Conservation (phyloP, 208 protist species). For the Acanthamoeba castellanii region DNA sequence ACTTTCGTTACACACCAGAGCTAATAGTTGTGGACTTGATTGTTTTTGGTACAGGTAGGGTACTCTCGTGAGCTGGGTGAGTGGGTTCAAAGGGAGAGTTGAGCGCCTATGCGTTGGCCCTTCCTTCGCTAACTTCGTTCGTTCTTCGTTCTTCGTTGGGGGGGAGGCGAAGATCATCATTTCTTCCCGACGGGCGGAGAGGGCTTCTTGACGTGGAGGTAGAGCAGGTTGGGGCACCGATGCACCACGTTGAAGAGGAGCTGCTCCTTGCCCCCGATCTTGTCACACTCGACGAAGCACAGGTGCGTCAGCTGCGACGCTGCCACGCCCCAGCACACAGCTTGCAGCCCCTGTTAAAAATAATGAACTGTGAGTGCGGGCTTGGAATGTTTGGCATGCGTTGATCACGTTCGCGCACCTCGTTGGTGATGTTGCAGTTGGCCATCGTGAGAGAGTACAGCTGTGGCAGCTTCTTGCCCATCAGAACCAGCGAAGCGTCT, state of each 20-base stretch:
- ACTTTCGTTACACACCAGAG: too few relatives aligned
- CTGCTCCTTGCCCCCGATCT: slow-evolving; percentile 37
- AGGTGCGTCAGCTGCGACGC: slow-evolving; percentile 50
- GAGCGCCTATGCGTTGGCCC: background rate
- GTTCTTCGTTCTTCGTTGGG: too few relatives aligned
- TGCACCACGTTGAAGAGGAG: background rate
- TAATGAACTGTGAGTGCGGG: background rate
- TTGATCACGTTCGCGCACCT: background rate
- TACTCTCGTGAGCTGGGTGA: too few relatives aligned
- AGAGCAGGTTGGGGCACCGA: slow-evolving; percentile 49
- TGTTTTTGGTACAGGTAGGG: too few relatives aligned
- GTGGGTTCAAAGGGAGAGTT: too few relatives aligned
- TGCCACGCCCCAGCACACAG: slow-evolving; percentile 33
- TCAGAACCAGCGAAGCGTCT: background rate
- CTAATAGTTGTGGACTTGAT: too few relatives aligned
- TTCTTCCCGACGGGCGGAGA: background rate
- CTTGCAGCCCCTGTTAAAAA: slow-evolving; percentile 26
- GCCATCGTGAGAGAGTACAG: slow-evolving; percentile 56
- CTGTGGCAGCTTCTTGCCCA: slow-evolving; percentile 51
- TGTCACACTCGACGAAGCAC: slow-evolving; percentile 30
- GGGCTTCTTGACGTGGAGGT: slow-evolving; percentile 52
- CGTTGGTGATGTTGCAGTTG: slow-evolving; percentile 63
- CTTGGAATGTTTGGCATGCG: too few relatives aligned
- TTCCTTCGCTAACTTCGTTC: too few relatives aligned
- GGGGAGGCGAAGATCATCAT: background rate